Percentiles rank a stretch among this genome's conserved stretches.
Conservation (phyloP, 176 grass and related monocot genomes). For the Cenchrus fungigraminus region DNA sequence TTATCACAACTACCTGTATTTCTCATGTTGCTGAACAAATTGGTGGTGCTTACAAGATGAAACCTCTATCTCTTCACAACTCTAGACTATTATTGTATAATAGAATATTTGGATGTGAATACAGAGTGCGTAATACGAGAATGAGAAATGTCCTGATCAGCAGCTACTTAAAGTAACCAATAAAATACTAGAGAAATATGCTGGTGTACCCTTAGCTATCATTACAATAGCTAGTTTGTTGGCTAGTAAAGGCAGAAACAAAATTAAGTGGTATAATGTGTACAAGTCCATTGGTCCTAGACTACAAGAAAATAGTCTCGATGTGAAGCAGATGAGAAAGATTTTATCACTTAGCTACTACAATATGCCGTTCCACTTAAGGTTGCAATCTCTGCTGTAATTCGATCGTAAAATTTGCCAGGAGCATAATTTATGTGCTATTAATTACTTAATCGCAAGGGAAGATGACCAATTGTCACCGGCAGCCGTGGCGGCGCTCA, state of each 20-base stretch:
- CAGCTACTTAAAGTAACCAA: background rate
- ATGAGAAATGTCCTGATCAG: too few relatives aligned
- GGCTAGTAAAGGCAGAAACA: background rate
- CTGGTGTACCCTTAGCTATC: constrained; percentile 32
- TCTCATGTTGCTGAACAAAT: background rate
- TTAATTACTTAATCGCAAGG: too few relatives aligned
- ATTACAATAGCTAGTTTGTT: background rate
- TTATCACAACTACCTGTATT: background rate
- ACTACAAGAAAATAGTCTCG: background rate
- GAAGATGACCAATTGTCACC: too few relatives aligned
- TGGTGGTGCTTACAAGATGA: background rate
- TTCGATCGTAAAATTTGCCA: too few relatives aligned
- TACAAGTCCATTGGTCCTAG: constrained; percentile 7
- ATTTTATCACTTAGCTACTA: constrained; percentile 27
- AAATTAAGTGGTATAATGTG: background rate
- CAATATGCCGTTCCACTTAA: background rate
- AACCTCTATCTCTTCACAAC: background rate
- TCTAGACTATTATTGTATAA: background rate
- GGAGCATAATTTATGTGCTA: too few relatives aligned
- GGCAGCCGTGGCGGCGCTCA: too few relatives aligned
- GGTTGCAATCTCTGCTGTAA: too few relatives aligned
- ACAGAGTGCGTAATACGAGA: background rate
- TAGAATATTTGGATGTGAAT: background rate
- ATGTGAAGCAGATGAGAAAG: constrained; percentile 10
- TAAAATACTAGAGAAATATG: constrained; percentile 26